Percentiles rank a stretch among this genome's conserved stretches.
Evolutionary conservation across 2,329 filamentous ascomycete genomes (phyloP).

Genomic region (Talaromyces sp.): DNA sequence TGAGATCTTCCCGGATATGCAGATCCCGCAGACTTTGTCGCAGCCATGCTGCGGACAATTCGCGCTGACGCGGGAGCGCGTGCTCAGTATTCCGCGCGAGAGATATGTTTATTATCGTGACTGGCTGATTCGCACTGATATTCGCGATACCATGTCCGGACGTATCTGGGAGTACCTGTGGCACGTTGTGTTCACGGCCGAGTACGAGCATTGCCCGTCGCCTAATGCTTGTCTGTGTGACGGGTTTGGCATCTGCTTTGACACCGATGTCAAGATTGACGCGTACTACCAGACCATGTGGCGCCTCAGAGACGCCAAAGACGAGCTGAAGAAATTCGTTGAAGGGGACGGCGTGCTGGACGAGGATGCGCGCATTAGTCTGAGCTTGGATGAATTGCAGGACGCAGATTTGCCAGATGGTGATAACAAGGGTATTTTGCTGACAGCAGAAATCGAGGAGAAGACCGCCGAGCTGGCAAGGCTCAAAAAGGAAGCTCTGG

Average conservation of each 20-base stretch:
- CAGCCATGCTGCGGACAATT: constrained; percentile 64
- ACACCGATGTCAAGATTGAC: constrained; percentile 45
- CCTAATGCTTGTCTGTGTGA: constrained; percentile 61
- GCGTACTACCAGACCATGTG: constrained; percentile 46
- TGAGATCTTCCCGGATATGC: constrained; percentile 43
- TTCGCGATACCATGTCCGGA: constrained; percentile 54
- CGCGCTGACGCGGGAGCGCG: constrained; percentile 55
- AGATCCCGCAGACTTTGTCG: constrained; percentile 47
- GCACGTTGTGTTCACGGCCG: constrained; percentile 58
- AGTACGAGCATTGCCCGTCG: constrained; percentile 39
- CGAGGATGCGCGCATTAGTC: constrained; percentile 8
- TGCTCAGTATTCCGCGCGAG: constrained; percentile 49
- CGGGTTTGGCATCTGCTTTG: constrained; percentile 60
- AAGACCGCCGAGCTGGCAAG: constrained; percentile 7
- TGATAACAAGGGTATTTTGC: constrained; percentile 5
- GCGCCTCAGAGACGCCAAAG: constrained; percentile 35
- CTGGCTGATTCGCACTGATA: constrained; percentile 56
- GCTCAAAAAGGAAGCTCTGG: constrained; percentile 7
- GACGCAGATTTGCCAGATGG: not conserved
- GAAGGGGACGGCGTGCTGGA: constrained; percentile 21
- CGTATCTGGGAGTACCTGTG: constrained; percentile 62
- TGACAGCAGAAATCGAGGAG: constrained; percentile 6
- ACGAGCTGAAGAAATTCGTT: constrained; percentile 35
- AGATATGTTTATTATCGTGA: constrained; percentile 56
- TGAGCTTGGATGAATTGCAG: constrained; percentile 9